Conservation (phyloP, 1,284 basidiomycete species). For the Blastosporella zonata region DNA sequence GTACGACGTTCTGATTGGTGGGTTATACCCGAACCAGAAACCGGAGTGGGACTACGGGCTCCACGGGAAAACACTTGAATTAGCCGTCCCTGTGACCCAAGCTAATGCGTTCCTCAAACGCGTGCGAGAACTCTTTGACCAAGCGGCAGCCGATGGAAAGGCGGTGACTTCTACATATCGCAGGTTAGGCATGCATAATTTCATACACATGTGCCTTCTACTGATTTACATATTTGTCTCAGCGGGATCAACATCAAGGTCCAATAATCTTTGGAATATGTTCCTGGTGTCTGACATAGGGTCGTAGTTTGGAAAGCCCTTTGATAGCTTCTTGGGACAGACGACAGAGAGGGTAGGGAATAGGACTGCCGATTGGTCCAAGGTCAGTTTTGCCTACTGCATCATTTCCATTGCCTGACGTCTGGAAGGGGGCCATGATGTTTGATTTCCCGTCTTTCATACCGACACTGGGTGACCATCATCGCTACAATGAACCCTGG, state of each 20-base stretch:
- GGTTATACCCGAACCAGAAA: constrained; percentile 29
- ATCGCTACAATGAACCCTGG: constrained; percentile 34
- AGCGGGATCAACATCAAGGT: constrained; percentile 37
- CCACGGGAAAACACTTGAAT: constrained; percentile 32
- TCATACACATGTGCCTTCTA: not conserved
- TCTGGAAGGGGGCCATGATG: constrained; percentile 33
- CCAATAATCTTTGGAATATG: not conserved
- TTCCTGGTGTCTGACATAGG: not conserved
- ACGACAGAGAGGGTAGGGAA: constrained; percentile 29
- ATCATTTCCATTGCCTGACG: not conserved
- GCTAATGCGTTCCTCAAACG: constrained; percentile 29
- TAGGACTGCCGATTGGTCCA: constrained; percentile 33
- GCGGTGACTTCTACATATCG: constrained; percentile 34
- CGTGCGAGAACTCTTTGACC: constrained; percentile 31
- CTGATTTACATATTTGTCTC: not conserved
- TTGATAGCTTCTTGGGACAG: constrained; percentile 35
- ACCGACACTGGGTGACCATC: constrained; percentile 31
- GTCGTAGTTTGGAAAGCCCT: constrained; percentile 32
- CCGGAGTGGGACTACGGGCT: constrained; percentile 35
- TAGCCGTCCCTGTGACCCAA: constrained; percentile 32
- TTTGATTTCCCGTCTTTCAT: constrained; percentile 35
- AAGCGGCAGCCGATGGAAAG: constrained; percentile 29
- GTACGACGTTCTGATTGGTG: constrained; percentile 37
- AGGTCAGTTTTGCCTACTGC: constrained; percentile 19
- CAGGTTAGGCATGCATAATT: constrained; percentile 24